Conservation (phyloP, 345 rosid genomes). For the Pelargonium nanum region DNA sequence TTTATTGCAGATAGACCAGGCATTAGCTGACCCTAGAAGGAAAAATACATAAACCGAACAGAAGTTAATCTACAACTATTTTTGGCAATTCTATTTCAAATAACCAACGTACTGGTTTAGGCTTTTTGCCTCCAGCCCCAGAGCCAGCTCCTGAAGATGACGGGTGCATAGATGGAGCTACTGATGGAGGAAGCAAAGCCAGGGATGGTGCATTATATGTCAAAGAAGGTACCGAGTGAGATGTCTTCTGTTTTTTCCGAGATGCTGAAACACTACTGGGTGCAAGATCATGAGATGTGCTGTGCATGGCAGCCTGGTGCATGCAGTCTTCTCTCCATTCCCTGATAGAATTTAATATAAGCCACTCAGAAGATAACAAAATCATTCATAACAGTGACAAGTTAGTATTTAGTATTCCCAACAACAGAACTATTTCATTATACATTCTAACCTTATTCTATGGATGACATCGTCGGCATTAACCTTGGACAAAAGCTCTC, state of each 20-base stretch:
- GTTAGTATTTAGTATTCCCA: constrained; percentile 5
- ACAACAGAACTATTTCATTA: constrained; percentile 8
- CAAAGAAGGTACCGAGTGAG: constrained; percentile 42
- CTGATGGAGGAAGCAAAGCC: constrained; percentile 4
- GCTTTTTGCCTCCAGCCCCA: constrained; percentile 2
- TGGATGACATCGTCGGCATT: constrained; percentile 72
- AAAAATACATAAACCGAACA: constrained; percentile 5
- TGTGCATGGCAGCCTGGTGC: constrained; percentile 44
- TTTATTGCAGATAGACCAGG: constrained; percentile 30
- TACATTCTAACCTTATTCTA: constrained; percentile 58
- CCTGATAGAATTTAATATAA: constrained; percentile 30
- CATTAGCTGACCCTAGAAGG: constrained; percentile 28
- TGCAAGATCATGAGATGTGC: constrained; percentile 44
- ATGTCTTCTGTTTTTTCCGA: constrained; percentile 79
- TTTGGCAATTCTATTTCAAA: constrained; percentile 4
- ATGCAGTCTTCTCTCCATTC: constrained; percentile 87
- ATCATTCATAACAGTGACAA: constrained; percentile 2
- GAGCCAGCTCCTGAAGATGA: constrained; percentile 9
- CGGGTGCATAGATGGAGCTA: constrained; percentile 10
- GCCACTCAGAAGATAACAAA: constrained; percentile 7
- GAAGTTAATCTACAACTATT: background rate
- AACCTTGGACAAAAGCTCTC: constrained; percentile 75
- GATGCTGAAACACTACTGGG: constrained; percentile 66
- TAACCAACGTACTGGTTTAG: constrained; percentile 3
- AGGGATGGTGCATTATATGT: constrained; percentile 5